phyloP scores from a whole-genome alignment of 257 asterid genomes.

The Knoxia roxburghii region DNA sequence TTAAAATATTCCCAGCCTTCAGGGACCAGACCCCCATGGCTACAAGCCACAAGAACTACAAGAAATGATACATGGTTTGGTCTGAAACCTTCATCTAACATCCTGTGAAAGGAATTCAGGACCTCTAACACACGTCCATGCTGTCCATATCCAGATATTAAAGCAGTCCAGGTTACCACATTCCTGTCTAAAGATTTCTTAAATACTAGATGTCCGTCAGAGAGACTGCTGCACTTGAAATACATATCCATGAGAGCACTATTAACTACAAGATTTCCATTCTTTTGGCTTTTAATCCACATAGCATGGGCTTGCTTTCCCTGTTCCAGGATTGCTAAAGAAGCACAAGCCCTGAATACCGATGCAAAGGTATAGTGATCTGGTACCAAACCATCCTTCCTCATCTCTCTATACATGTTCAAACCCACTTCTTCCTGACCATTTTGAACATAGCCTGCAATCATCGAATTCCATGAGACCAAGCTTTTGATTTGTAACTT shows the following conservation, averaged over 20 bases:
- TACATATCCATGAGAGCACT: slow-evolving; percentile 95
- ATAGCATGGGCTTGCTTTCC: slow-evolving; percentile 79
- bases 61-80: slow-evolving; percentile 89
- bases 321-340: slow-evolving; percentile 74
- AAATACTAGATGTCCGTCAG: slow-evolving; percentile 63
- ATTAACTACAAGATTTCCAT: slow-evolving; percentile 57
- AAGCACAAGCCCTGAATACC: slow-evolving; percentile 87
- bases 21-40: slow-evolving; percentile 80
- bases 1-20: slow-evolving; percentile 66
- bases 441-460: slow-evolving; percentile 82
- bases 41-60: slow-evolving; percentile 84
- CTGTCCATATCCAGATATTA: slow-evolving; percentile 82
- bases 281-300: slow-evolving; percentile 58
- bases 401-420: slow-evolving; percentile 61
- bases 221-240: slow-evolving; percentile 86
- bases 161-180: slow-evolving; percentile 82
- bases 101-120: slow-evolving; percentile 52
- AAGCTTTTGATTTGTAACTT: slow-evolving; percentile 39
- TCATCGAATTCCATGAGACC: slow-evolving; percentile 79
- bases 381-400: slow-evolving; percentile 55
- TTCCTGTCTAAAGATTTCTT: slow-evolving; percentile 55
- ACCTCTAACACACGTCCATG: slow-evolving; percentile 73
- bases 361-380: slow-evolving; percentile 88
- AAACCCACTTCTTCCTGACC: slow-evolving; percentile 68
- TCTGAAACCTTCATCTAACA: slow-evolving; percentile 73